A percentile compares a stretch with the other conserved stretches of the same genome.
Evolutionary conservation across 352 stramenopile genomes (phyloP).

Genomic region (Phytopythium boreale): DNA sequence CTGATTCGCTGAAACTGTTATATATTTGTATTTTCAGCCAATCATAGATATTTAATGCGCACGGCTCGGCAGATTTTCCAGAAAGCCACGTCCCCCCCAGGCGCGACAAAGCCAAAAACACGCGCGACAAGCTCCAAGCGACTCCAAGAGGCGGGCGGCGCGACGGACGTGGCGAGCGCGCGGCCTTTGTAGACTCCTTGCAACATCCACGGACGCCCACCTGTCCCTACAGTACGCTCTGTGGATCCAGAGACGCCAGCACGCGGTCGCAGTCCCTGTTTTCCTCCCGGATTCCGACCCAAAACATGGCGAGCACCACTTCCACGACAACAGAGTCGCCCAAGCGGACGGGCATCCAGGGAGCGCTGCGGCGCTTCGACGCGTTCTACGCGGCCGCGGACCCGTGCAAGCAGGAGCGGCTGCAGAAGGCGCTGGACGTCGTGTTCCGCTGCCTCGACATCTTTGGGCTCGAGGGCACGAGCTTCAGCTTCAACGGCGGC

Average conservation of each 20-base stretch:
- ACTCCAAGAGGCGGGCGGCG: neutral
- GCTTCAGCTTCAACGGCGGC: slow-evolving; percentile 92
- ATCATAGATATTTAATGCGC: neutral
- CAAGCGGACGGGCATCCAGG: slow-evolving; percentile 13
- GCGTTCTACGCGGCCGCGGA: slow-evolving; percentile 53
- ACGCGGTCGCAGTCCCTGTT: neutral
- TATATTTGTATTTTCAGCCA: neutral
- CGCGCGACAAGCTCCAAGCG: neutral
- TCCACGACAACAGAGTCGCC: neutral
- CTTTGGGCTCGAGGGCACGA: slow-evolving; percentile 67
- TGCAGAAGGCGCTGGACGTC: slow-evolving; percentile 73
- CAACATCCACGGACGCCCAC: neutral
- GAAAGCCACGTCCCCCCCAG: neutral
- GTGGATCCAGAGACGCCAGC: neutral
- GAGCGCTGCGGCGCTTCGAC: slow-evolving; percentile 52
- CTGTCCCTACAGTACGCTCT: neutral
- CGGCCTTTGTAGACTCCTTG: neutral
- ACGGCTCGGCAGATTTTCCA: neutral
- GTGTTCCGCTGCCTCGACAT: slow-evolving; percentile 80
- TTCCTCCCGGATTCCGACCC: neutral
- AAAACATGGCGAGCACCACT: neutral
- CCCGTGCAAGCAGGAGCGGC: slow-evolving; percentile 32
- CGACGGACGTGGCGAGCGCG: neutral
- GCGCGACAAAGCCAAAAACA: neutral
- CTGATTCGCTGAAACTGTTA: neutral